These are phyloP conservation scores for Rhodocollybia butyracea DNA, from an alignment of 768 basidiomycete species.

Conservation along the genomic window DNA sequence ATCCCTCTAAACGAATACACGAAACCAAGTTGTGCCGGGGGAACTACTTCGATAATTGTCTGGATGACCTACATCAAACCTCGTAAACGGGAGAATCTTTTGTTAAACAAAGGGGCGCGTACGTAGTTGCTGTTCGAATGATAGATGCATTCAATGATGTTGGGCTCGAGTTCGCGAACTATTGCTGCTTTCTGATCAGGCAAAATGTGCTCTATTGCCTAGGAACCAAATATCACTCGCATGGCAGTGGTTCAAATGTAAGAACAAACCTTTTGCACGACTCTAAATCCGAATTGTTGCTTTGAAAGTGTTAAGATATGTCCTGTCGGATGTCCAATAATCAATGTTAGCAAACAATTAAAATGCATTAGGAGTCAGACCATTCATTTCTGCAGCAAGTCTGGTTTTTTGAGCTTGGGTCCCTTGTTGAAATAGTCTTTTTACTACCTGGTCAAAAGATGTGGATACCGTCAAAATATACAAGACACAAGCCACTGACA, in stretches of 20 bases:
- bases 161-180: constrained; percentile 74
- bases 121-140: constrained; percentile 96
- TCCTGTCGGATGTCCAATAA: not conserved
- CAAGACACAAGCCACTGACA: constrained; percentile 40
- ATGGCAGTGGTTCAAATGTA: not conserved
- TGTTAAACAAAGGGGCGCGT: constrained; percentile 23
- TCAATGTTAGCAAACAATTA: not conserved
- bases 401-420: constrained; percentile 68
- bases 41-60: constrained; percentile 80
- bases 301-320: constrained; percentile 74
- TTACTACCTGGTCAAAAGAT: constrained; percentile 63
- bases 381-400: constrained; percentile 72
- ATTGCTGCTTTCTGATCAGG: constrained; percentile 76
- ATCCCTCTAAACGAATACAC: constrained; percentile 73
- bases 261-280: constrained; percentile 78
- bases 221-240: constrained; percentile 12
- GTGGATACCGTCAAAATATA: constrained; percentile 3
- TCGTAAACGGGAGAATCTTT: constrained; percentile 4
- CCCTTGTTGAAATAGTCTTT: constrained; percentile 90
- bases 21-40: constrained; percentile 73
- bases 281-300: constrained; percentile 96
- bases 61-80: constrained; percentile 66
- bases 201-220: constrained; percentile 83
- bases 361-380: constrained; percentile 15
- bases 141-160: constrained; percentile 82